Percentiles rank a stretch among this genome's conserved stretches.
These are phyloP conservation scores for Rhynchosporium graminicola DNA, from an alignment of 2,329 filamentous ascomycete genomes.

Conservation along the genomic window DNA sequence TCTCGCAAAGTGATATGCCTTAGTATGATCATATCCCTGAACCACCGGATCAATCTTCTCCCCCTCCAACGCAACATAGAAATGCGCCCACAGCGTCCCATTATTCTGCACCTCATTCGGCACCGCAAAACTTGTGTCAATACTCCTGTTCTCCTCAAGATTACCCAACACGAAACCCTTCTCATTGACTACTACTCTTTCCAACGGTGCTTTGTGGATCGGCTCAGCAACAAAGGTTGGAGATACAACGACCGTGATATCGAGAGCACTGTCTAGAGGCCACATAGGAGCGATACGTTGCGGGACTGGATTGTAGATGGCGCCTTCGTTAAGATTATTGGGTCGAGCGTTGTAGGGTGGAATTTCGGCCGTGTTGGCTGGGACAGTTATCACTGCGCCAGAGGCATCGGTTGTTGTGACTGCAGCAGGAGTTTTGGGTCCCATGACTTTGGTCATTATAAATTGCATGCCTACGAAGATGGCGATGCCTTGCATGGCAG, in stretches of 20 bases:
- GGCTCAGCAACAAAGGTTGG: constrained; percentile 69
- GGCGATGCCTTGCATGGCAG: constrained; percentile 52
- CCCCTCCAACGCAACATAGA: constrained; percentile 80
- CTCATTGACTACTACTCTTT: constrained; percentile 76
- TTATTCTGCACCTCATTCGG: constrained; percentile 84
- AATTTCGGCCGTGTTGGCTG: constrained; percentile 56
- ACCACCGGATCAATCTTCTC: constrained; percentile 73
- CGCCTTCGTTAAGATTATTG: constrained; percentile 59
- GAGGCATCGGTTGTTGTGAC: constrained; percentile 53
- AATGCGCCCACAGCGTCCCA: constrained; percentile 91
- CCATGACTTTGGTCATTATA: constrained; percentile 54
- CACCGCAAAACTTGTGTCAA: constrained; percentile 76
- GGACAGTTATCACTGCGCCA: constrained; percentile 55
- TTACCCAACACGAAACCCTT: constrained; percentile 78
- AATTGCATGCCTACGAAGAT: constrained; percentile 60
- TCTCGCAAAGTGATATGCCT: constrained; percentile 80
- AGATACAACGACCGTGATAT: constrained; percentile 84
- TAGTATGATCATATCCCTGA: constrained; percentile 69
- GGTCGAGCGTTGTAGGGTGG: constrained; percentile 67
- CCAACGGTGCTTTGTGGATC: constrained; percentile 63
- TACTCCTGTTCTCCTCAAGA: constrained; percentile 73
- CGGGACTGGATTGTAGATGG: constrained; percentile 65
- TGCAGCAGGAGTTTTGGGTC: constrained; percentile 45
- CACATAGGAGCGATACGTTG: constrained; percentile 82
- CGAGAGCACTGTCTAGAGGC: constrained; percentile 75